phyloP scores from a whole-genome alignment of 768 basidiomycete genomes.

The Lactifluus piperatus region DNA sequence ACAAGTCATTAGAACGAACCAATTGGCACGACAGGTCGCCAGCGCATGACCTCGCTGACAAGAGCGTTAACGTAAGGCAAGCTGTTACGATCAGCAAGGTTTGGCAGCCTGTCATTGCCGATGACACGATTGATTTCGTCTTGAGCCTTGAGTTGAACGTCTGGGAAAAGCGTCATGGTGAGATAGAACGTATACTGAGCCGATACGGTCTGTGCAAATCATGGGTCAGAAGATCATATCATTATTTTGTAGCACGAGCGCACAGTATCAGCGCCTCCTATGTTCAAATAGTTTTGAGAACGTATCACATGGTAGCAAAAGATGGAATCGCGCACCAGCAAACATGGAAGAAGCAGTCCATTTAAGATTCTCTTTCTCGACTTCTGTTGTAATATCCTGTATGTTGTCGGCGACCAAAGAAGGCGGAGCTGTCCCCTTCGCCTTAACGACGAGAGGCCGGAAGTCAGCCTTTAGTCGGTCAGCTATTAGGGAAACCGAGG shows the following conservation, averaged over 20 bases:
- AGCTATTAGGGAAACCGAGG: not conserved
- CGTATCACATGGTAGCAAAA: not conserved
- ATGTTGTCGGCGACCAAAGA: constrained; percentile 5
- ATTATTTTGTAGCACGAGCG: not conserved
- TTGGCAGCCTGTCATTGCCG: constrained; percentile 15
- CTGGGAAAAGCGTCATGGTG: constrained; percentile 19
- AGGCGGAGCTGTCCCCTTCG: not conserved
- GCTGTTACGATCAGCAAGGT: constrained; percentile 11
- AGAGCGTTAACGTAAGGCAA: constrained; percentile 20
- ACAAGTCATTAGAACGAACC: not conserved
- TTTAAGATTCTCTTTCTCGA: not conserved
- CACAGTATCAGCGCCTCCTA: constrained; percentile 19
- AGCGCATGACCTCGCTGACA: constrained; percentile 19
- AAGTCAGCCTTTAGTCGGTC: not conserved
- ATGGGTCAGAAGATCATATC: not conserved
- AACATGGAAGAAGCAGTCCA: constrained; percentile 7
- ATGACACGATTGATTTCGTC: constrained; percentile 20
- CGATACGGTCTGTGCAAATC: constrained; percentile 5
- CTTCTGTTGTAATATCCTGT: not conserved
- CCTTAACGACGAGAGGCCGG: not conserved
- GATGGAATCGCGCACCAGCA: not conserved
- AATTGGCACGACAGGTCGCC: constrained; percentile 10
- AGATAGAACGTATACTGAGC: constrained; percentile 12
- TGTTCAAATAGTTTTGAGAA: not conserved
- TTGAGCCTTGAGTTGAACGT: constrained; percentile 15